Evolutionary conservation across 208 protist genomes (phyloP), one percentile per base, ranked within the genome.

Genomic region (Vickermania spadyakhi): DNA sequence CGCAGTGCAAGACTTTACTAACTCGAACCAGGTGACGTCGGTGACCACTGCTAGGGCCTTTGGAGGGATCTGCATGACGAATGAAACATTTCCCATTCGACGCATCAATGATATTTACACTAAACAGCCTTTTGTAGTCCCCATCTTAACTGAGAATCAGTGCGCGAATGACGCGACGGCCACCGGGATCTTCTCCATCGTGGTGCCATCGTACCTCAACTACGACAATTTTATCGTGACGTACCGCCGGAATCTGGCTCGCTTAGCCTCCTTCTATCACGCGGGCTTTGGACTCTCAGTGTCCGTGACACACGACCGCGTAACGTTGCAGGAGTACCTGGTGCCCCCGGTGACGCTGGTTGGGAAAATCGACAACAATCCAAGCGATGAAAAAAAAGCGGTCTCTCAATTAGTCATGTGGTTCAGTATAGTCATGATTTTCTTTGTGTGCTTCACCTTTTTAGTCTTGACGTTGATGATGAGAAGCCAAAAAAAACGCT

Each of bases 261-360:
- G 51, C 51, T 23, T 55, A 26, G 51, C 21, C 26, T 28, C 13
- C 11, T 55, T 28, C 51, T 55, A 55, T 55, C 51, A 55, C 51
- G 21, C 5, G 26, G 51, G 51, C 7, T 55, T 55, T 22, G 51
- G 51, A 13, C 13, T 27, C 51, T 55, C 51, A 7, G 25, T 55
- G 5, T 11, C 51, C 13, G 21, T 55, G 51, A 55, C 51, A 5
- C 5, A 26, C n/a, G 51, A 55, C 51, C 25, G 25, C 25, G 11
- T 28, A 7, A 26, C 13, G 21, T 11, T 55, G 51, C 51, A 55
- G 51, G 21, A 55, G 11, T 27, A 28, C 7, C 25, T 55, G 21
- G 13, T 27, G 7, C 51, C 51, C n/a, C 51, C 13, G 11, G 51
- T 27, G 25, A 55, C 51, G 13, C 5, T 28, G 51, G 13, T 55